Base-by-base conservation (phyloP, 768 basidiomycete genomes). In the Gloeostereum incarnatum region DNA sequence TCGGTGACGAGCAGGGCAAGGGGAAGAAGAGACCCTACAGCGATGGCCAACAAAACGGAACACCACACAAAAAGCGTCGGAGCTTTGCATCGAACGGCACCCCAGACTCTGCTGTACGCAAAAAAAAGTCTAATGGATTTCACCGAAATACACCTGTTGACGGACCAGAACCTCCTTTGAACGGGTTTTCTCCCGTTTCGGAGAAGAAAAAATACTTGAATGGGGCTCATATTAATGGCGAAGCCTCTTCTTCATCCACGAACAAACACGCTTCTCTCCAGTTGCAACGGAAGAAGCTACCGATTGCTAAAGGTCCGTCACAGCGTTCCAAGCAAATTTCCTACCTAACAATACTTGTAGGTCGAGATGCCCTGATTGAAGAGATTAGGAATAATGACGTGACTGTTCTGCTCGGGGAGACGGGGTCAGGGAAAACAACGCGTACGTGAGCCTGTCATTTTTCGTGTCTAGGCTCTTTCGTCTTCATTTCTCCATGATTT, bases 351-450 rank as follows among this genome's bases (percentile, higher is more conserved):
- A 31, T 38, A 13, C 20, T 26, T 13, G 22, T 39, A 89, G 90
- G 87, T 40, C 78, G 71, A 53, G 81, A 87, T 17, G 77, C 80
- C 20, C 68, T 94, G 20, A 59, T 90, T 20, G 67, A 74, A 41
- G 81, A 81, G 56, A 79, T 94, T 36, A 58, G 61, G 21, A 70
- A 77, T 45, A 81, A 88, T 65, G 84, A 91, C 54, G 81, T 90
- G 5, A 86, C 81, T 1, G 78, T 98, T 31, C 73, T 99, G 6
- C 71, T 99, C 2, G 96, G 93, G 26, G 96, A 99, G 61, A 98
- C 96, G 0, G 96, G 96, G 9, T 96, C 92, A 14, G 96, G 96
- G 45, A 99, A 99, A 65, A 94, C 94, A 0, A 99, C 96, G 35
- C 94, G 94, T 94, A 59, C 51, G 90, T 79, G 29, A 38, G n/a